phyloP scores from a whole-genome alignment of 331 rosid genomes.

The Pyrus hybrid region DNA sequence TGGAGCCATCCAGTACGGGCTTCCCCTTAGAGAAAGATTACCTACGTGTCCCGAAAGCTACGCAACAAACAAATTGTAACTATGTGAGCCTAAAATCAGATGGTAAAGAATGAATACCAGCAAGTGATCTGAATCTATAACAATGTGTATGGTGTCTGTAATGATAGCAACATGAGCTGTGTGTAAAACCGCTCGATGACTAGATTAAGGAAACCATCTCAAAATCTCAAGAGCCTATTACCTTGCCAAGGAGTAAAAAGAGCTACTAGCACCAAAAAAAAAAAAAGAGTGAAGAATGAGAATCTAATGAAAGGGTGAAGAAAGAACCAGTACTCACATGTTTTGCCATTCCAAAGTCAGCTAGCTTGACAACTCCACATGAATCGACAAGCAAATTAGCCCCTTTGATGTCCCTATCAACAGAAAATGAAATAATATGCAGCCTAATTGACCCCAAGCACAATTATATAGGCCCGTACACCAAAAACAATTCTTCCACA shows the following conservation, averaged over 20 bases:
- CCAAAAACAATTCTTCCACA: neutral
- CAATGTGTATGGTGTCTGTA: neutral
- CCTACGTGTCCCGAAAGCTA: conserved; percentile 77
- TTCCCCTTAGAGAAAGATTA: conserved; percentile 81
- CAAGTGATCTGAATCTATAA: neutral
- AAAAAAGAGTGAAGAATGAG: neutral
- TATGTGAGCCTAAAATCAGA: conserved; percentile 2
- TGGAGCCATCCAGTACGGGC: conserved; percentile 99
- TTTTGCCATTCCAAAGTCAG: conserved; percentile 97
- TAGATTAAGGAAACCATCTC: neutral
- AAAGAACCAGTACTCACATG: conserved; percentile 51
- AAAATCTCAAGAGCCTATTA: too few species aligned
- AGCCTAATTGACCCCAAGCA: neutral
- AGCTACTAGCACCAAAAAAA: neutral
- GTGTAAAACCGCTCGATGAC: neutral
- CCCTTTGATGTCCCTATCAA: conserved; percentile 77
- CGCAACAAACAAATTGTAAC: conserved; percentile 23
- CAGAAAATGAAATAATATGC: neutral
- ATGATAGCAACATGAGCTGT: neutral
- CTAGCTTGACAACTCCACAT: conserved; percentile 79
- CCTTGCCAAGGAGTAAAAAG: too few species aligned
- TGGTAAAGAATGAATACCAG: neutral
- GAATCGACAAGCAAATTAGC: conserved; percentile 94
- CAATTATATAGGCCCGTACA: neutral
- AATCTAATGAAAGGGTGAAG: neutral